Conservation (phyloP, 2,329 filamentous ascomycete species). For the Pestalotiopsis sp. region DNA sequence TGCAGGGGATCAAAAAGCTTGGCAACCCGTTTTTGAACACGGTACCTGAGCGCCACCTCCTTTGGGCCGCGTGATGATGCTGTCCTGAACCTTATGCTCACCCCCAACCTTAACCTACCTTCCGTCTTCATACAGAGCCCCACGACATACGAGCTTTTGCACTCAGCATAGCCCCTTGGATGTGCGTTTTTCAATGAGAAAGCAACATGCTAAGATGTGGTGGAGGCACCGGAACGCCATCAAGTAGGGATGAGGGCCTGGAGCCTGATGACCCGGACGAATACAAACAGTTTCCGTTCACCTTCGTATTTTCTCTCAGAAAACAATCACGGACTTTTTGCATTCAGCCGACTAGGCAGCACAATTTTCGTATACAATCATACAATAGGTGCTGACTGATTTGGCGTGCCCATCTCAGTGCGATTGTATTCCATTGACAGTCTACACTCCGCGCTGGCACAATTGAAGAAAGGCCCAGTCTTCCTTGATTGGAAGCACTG, state of each 20-base stretch:
- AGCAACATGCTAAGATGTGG: not conserved
- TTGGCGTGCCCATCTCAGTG: too few relatives aligned
- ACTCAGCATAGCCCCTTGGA: not conserved
- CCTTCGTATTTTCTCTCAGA: too few relatives aligned
- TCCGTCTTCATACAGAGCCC: not conserved
- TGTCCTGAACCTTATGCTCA: not conserved
- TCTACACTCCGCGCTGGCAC: not conserved
- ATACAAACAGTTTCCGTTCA: too few relatives aligned
- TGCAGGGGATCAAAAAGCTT: not conserved
- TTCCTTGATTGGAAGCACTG: not conserved
- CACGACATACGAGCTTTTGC: not conserved
- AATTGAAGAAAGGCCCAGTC: not conserved
- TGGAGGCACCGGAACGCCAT: too few relatives aligned
- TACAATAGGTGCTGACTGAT: too few relatives aligned
- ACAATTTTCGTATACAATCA: too few relatives aligned
- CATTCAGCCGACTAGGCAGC: too few relatives aligned
- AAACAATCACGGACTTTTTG: too few relatives aligned
- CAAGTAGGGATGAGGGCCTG: too few relatives aligned
- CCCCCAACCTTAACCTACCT: not conserved
- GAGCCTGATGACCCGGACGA: too few relatives aligned
- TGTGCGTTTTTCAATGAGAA: not conserved
- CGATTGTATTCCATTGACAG: too few relatives aligned
- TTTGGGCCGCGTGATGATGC: not conserved
- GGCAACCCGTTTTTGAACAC: not conserved
- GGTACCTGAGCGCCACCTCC: not conserved